Conservation (phyloP, 2,329 filamentous ascomycete genomes). For the Exserohilum turcica region DNA sequence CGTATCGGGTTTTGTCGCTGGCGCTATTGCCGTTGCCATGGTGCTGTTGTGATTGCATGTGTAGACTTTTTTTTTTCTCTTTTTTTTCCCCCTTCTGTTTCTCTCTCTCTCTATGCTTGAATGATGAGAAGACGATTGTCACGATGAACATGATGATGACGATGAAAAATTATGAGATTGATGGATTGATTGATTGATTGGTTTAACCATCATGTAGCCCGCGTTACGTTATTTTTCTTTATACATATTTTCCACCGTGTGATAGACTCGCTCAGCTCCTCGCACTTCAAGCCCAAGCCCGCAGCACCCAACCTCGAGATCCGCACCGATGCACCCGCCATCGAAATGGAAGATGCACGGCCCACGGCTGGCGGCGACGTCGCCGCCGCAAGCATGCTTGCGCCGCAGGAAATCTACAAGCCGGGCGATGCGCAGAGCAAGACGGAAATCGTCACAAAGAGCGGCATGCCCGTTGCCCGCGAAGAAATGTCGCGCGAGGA, state of each 20-base stretch:
- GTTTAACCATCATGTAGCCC: too few species aligned
- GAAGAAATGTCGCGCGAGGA: constrained; percentile 90
- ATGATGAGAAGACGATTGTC: background rate
- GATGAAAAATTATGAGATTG: background rate
- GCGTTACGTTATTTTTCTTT: too few species aligned
- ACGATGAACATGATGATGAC: background rate
- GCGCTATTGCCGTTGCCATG: constrained; percentile 47
- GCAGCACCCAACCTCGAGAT: constrained; percentile 81
- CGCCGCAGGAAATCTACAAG: constrained; percentile 85
- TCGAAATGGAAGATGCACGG: constrained; percentile 93
- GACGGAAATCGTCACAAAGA: constrained; percentile 77
- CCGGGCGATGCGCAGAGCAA: constrained; percentile 70
- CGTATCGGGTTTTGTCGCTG: constrained; percentile 34
- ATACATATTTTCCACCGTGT: too few species aligned
- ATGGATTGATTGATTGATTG: too few species aligned
- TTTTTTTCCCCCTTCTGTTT: too few species aligned
- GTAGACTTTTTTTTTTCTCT: too few species aligned
- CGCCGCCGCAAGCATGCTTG: constrained; percentile 78
- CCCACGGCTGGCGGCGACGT: constrained; percentile 80
- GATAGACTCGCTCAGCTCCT: constrained; percentile 90
- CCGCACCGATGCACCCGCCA: constrained; percentile 86
- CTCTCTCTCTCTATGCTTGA: too few species aligned
- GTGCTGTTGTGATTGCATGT: constrained; percentile 41
- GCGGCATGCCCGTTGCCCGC: constrained; percentile 75
- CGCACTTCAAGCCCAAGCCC: constrained; percentile 93